Conservation (phyloP, 192 early-diverging fungal species). For the Coemansia sp. region DNA sequence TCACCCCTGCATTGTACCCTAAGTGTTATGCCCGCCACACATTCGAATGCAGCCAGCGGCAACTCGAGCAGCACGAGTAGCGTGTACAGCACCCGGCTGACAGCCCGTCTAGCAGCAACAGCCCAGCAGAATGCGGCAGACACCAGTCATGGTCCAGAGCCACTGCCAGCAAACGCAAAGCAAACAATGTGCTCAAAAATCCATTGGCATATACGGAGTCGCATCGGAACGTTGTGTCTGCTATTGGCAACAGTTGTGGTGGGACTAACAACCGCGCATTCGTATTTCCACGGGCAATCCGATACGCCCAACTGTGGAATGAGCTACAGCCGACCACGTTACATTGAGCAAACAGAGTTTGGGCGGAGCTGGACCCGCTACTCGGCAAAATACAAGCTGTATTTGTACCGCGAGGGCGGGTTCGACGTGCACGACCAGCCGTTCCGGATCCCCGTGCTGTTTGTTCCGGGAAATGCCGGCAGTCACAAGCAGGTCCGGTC, state of each 20-base stretch:
- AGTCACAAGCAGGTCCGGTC: constrained; percentile 87
- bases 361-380: constrained; percentile 52
- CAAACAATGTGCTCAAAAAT: neutral
- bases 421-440: constrained; percentile 46
- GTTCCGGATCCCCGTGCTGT: constrained; percentile 79
- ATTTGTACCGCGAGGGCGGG: constrained; percentile 72
- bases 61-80: constrained; percentile 11
- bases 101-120: constrained; percentile 1
- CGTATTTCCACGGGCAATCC: constrained; percentile 63
- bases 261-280: constrained; percentile 47
- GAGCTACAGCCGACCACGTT: constrained; percentile 60
- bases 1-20: constrained; percentile 30
- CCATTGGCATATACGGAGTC: neutral
- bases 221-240: constrained; percentile 9
- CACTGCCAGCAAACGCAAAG: neutral
- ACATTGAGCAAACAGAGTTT: constrained; percentile 44
- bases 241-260: constrained; percentile 17
- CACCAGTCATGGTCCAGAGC: neutral
- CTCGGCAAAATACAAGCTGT: constrained; percentile 72
- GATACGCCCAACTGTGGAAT: constrained; percentile 57
- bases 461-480: constrained; percentile 94
- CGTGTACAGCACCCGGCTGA: constrained; percentile 8
- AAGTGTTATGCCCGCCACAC: constrained; percentile 28
- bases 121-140: neutral
- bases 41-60: neutral